Conservation (phyloP, 2,329 filamentous ascomycete genomes). For the Chrysoporthe cubensis region DNA sequence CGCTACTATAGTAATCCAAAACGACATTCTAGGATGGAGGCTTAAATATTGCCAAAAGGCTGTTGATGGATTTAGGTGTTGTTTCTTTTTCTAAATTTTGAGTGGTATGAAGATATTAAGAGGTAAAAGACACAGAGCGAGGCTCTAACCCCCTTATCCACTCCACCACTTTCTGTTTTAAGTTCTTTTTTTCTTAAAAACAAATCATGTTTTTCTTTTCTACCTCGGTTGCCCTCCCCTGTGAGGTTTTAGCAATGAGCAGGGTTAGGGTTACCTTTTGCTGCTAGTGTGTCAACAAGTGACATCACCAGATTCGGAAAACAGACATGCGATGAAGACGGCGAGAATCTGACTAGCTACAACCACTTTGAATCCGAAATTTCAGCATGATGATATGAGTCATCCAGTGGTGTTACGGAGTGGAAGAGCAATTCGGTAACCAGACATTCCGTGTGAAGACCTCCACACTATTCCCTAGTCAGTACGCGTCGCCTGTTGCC, state of each 20-base stretch:
- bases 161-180: no score
- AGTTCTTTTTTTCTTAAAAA: no score
- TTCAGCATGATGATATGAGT: conserved; percentile 1
- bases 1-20: no score
- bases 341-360: neutral
- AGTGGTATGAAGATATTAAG: no score
- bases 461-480: neutral
- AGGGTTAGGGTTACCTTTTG: neutral
- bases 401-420: neutral
- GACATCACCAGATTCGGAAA: neutral
- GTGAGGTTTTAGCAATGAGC: no score
- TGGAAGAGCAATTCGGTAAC: neutral
- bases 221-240: no score
- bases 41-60: no score
- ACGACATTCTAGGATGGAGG: no score
- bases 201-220: neutral
- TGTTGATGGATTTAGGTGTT: no score
- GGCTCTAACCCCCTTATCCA: no score
- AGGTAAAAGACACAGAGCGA: no score
- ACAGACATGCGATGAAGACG: neutral
- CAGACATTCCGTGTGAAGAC: neutral
- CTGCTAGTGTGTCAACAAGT: neutral
- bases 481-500: neutral
- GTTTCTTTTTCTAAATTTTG: no score
- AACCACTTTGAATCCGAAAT: neutral